A percentile compares a stretch with the other conserved stretches of the same genome.
These are phyloP conservation scores for Neophaeococcomyces aloes DNA, from an alignment of 2,329 filamentous ascomycete species.

Conservation along the genomic window DNA sequence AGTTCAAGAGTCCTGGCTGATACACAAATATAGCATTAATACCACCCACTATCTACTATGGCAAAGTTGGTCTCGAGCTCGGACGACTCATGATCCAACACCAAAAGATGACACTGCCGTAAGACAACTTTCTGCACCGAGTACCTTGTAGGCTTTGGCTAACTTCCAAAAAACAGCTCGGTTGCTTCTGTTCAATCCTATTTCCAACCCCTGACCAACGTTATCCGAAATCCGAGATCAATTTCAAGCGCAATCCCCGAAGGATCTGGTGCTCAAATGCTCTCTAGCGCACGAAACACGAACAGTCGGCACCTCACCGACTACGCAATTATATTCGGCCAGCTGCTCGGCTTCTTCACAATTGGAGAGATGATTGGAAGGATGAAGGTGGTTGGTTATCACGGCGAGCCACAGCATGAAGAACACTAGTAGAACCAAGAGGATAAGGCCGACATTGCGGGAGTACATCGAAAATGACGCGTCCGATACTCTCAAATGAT, in stretches of 20 bases:
- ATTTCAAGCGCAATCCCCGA: constrained; percentile 48
- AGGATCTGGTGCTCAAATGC: constrained; percentile 30
- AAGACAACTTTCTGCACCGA: too few species aligned
- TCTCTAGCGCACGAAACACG: constrained; percentile 56
- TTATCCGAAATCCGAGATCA: constrained; percentile 56
- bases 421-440: constrained; percentile 20
- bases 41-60: constrained; percentile 84
- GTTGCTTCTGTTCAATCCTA: constrained; percentile 77
- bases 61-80: constrained; percentile 76
- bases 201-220: constrained; percentile 64
- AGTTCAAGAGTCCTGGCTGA: constrained; percentile 1
- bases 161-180: constrained; percentile 10
- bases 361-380: constrained; percentile 94
- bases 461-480: neutral
- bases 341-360: constrained; percentile 93
- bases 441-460: neutral
- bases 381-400: constrained; percentile 91
- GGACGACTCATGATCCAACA: constrained; percentile 75
- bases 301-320: constrained; percentile 59
- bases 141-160: too few species aligned
- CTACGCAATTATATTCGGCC: constrained; percentile 68
- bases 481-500: neutral
- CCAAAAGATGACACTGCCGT: constrained; percentile 93
- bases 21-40: constrained; percentile 56
- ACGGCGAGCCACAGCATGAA: constrained; percentile 52